Percentiles rank a stretch among this genome's conserved stretches.
Evolutionary conservation across 192 early-diverging fungal genomes (phyloP).

Genomic region (Backusella tarrabulga): DNA sequence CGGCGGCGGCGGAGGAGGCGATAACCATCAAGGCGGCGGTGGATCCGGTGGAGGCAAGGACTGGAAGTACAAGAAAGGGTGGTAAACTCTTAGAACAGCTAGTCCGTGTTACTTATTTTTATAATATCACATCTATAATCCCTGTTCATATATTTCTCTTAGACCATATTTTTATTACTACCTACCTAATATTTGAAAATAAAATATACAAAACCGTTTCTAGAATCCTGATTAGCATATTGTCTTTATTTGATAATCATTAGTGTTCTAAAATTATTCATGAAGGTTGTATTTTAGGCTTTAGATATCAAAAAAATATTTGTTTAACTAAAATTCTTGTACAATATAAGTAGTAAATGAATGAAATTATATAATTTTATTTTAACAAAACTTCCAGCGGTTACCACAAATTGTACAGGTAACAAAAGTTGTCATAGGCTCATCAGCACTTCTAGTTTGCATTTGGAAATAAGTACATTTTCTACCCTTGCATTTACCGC

Average conservation of each 20-base stretch:
- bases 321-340: background rate
- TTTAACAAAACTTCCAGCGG: slow-evolving; percentile 68
- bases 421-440: slow-evolving; percentile 99
- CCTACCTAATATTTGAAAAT: background rate
- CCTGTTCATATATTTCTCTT: slow-evolving; percentile 8
- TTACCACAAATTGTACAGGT: slow-evolving; percentile 85
- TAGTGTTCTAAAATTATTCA: no score
- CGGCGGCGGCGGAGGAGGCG: background rate
- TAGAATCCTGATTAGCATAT: background rate
- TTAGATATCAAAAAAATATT: no score
- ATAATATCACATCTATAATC: background rate
- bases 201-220: background rate
- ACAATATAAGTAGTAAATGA: background rate
- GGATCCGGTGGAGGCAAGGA: background rate
- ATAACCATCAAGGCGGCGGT: background rate
- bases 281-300: no score
- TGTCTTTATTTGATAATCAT: no score
- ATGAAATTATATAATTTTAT: background rate
- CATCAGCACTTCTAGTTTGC: slow-evolving; percentile 91
- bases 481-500: slow-evolving; percentile 88
- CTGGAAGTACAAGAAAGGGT: background rate
- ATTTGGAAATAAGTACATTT: slow-evolving; percentile 88
- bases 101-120: background rate
- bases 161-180: background rate
- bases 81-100: slow-evolving; percentile 3